Percentiles rank a stretch among this genome's conserved stretches.
Conservation (phyloP, 2,329 filamentous ascomycete species). For the Aspergillus texensis region DNA sequence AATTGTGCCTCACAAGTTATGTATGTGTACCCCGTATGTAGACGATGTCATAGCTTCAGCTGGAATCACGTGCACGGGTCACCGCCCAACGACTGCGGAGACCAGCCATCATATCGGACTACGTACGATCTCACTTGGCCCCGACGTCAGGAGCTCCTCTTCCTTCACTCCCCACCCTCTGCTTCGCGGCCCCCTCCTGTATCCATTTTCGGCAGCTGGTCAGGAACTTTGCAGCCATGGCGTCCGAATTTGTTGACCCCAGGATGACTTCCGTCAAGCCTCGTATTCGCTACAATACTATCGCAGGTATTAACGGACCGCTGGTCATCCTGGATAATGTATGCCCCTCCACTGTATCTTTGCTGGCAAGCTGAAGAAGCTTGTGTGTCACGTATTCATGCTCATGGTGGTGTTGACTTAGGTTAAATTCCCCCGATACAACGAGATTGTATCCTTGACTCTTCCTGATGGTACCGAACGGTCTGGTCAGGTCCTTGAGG, state of each 20-base stretch:
- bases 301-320: constrained; percentile 96
- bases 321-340: constrained; percentile 98
- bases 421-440: constrained; percentile 97
- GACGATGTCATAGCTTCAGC: background rate
- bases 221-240: constrained; percentile 35
- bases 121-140: constrained; percentile 1
- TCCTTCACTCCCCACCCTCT: constrained; percentile 12
- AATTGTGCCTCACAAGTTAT: background rate
- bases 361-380: background rate
- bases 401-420: constrained; percentile 42
- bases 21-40: background rate
- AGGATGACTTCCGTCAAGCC: constrained; percentile 62
- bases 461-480: constrained; percentile 92
- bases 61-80: constrained; percentile 11
- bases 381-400: background rate
- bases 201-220: constrained; percentile 5
- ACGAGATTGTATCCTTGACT: constrained; percentile 96
- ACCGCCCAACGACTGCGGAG: background rate
- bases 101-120: constrained; percentile 3
- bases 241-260: constrained; percentile 45
- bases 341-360: constrained; percentile 38
- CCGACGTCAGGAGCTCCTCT: constrained; percentile 4
- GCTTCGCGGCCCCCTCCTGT: constrained; percentile 9
- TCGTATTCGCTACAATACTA: constrained; percentile 93
- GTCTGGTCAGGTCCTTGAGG: constrained; percentile 94